Evolutionary conservation across 192 early-diverging fungal species (phyloP).

Genomic region (Rhizophagus sp.): DNA sequence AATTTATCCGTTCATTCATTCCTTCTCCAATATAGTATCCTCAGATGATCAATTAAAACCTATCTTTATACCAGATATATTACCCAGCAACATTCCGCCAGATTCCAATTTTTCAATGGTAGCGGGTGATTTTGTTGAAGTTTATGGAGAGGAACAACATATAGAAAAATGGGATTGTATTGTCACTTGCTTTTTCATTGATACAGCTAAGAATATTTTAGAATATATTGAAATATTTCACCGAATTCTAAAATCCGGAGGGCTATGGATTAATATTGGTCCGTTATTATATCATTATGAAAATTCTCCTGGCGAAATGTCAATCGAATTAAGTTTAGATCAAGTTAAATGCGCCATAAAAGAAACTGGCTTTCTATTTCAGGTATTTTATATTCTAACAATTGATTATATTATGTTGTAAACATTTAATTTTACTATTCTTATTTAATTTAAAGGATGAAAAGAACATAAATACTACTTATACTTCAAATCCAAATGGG

Average conservation of each 20-base stretch:
- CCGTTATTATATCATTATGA: conserved; percentile 96
- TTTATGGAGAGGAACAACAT: conserved; percentile 62
- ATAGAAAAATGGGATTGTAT: conserved; percentile 79
- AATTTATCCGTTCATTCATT: conserved; percentile 92
- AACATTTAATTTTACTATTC: neutral
- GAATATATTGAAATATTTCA: conserved; percentile 86
- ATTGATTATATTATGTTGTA: conserved; percentile 5
- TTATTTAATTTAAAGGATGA: conserved; percentile 40
- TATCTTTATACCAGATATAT: conserved; percentile 82
- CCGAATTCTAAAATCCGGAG: conserved; percentile 72
- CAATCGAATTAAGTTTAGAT: conserved; percentile 86
- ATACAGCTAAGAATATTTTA: conserved; percentile 92
- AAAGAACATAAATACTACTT: conserved; percentile 60
- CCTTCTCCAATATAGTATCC: conserved; percentile 78
- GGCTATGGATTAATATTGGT: conserved; percentile 86
- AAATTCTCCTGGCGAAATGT: conserved; percentile 74
- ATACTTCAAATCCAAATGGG: conserved; percentile 70
- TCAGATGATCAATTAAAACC: conserved; percentile 63
- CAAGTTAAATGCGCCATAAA: conserved; percentile 68
- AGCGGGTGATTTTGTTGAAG: conserved; percentile 95
- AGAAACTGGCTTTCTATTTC: conserved; percentile 71
- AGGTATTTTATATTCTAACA: conserved; percentile 39
- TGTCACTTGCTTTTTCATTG: conserved; percentile 97
- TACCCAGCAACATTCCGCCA: conserved; percentile 64
- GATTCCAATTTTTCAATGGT: conserved; percentile 92